Evolutionary conservation across 192 early-diverging fungal genomes (phyloP).

Genomic region (Geranomyces variabilis): DNA sequence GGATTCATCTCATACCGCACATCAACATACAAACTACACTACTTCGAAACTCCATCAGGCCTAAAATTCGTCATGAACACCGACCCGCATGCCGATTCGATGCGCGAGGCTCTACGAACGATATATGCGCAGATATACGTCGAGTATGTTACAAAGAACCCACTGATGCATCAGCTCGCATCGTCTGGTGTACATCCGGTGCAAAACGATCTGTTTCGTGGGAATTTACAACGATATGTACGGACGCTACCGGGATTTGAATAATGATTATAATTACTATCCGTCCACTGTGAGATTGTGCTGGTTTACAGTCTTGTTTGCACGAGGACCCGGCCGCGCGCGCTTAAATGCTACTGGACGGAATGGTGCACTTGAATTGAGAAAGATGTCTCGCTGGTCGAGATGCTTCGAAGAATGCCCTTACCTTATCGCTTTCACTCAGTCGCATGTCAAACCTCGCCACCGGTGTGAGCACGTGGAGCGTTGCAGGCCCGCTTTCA

Average conservation of each 20-base stretch:
- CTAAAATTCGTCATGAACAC: slow-evolving; percentile 88
- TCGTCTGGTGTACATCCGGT: slow-evolving; percentile 28
- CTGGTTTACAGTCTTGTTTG: background rate
- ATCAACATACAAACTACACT: slow-evolving; percentile 85
- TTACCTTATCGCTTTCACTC: too few relatives aligned
- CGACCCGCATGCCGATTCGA: slow-evolving; percentile 65
- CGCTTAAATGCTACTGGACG: too few relatives aligned
- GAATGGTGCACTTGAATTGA: too few relatives aligned
- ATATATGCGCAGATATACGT: slow-evolving; percentile 91
- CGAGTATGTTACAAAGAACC: slow-evolving; percentile 91
- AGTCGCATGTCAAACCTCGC: too few relatives aligned
- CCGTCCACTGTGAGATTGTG: background rate
- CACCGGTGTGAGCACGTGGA: too few relatives aligned
- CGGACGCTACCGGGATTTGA: slow-evolving; percentile 39
- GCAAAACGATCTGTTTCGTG: slow-evolving; percentile 47
- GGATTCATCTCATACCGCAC: slow-evolving; percentile 79
- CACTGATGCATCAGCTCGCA: slow-evolving; percentile 49
- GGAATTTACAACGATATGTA: slow-evolving; percentile 41
- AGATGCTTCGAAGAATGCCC: too few relatives aligned
- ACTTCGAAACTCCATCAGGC: slow-evolving; percentile 85
- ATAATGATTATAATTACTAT: background rate
- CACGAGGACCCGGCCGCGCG: too few relatives aligned
- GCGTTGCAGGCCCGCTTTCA: too few relatives aligned
- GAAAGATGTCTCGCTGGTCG: too few relatives aligned
- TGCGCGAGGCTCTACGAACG: slow-evolving; percentile 72